Conservation (phyloP, 768 basidiomycete species). For the Tulasnella sp. region DNA sequence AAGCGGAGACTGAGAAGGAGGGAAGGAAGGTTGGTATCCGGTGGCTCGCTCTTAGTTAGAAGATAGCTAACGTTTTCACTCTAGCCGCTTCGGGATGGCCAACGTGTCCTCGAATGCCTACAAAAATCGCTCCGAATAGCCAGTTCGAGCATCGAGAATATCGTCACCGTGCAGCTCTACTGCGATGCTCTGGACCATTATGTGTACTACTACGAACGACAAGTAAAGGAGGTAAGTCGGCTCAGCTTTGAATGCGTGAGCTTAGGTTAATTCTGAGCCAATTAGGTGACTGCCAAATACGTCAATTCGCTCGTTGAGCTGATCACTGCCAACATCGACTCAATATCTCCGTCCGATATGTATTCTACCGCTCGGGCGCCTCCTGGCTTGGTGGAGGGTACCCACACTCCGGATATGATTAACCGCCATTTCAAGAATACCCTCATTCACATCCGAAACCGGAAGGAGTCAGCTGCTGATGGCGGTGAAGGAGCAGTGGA, state of each 20-base stretch:
- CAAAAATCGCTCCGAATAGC: slow-evolving; percentile 96
- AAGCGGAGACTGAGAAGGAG: not conserved
- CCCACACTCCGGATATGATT: slow-evolving; percentile 91
- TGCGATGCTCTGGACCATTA: slow-evolving; percentile 95
- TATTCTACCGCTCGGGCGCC: slow-evolving; percentile 84
- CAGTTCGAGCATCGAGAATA: slow-evolving; percentile 92
- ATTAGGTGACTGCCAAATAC: slow-evolving; percentile 86
- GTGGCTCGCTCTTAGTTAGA: not conserved
- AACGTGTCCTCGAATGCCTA: slow-evolving; percentile 93
- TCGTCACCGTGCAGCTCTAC: slow-evolving; percentile 92
- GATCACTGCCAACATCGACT: slow-evolving; percentile 90
- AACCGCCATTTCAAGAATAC: slow-evolving; percentile 89
- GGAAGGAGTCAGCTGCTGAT: slow-evolving; percentile 44
- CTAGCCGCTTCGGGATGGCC: slow-evolving; percentile 64
- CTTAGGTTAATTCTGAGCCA: not conserved
- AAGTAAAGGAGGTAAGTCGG: slow-evolving; percentile 76
- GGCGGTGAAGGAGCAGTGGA: slow-evolving; percentile 42
- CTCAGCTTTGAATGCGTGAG: not conserved
- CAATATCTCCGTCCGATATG: slow-evolving; percentile 76
- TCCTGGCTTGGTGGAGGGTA: slow-evolving; percentile 84
- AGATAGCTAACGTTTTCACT: not conserved
- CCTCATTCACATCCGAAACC: slow-evolving; percentile 66
- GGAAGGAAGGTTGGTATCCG: slow-evolving; percentile 2
- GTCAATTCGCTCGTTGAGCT: slow-evolving; percentile 94
- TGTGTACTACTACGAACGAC: slow-evolving; percentile 90